Percentiles rank a stretch among this genome's conserved stretches.
Conservation (phyloP, 495 filamentous ascomycete genomes). For the Pyrenula aspistea region DNA sequence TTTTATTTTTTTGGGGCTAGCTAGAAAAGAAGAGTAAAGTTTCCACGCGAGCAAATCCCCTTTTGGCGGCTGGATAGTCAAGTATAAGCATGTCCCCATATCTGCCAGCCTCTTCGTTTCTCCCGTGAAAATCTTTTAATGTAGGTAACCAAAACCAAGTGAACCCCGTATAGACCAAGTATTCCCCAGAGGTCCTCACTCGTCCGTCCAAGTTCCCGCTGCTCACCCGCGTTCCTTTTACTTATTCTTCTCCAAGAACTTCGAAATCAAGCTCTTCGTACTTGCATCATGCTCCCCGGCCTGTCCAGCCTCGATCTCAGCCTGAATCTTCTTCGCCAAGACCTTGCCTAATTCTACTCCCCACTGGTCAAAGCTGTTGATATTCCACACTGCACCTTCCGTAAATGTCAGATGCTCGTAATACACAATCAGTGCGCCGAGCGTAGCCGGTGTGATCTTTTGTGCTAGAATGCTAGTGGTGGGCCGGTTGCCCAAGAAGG, state of each 20-base stretch:
- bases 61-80: too few relatives aligned
- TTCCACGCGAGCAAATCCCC: too few relatives aligned
- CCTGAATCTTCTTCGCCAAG: slow-evolving; percentile 80
- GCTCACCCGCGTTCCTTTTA: too few relatives aligned
- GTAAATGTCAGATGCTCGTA: slow-evolving; percentile 98
- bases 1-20: too few relatives aligned
- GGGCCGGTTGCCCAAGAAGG: slow-evolving; percentile 93
- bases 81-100: too few relatives aligned
- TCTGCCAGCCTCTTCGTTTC: too few relatives aligned
- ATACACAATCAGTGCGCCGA: slow-evolving; percentile 93
- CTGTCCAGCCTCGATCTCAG: slow-evolving; percentile 64
- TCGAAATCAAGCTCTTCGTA: slow-evolving; percentile 77
- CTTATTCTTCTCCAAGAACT: not conserved
- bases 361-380: slow-evolving; percentile 99
- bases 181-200: too few relatives aligned
- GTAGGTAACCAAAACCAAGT: too few relatives aligned
- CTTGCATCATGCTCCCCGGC: slow-evolving; percentile 66
- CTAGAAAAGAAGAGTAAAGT: too few relatives aligned
- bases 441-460: slow-evolving; percentile 85
- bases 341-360: slow-evolving; percentile 97
- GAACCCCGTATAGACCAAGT: too few relatives aligned
- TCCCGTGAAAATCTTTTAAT: too few relatives aligned
- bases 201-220: too few relatives aligned
- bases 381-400: slow-evolving; percentile 96
- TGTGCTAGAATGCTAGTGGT: slow-evolving; percentile 91